Evolutionary conservation across 306 rosid genomes (phyloP).

Genomic region (Luffa acutangula): DNA sequence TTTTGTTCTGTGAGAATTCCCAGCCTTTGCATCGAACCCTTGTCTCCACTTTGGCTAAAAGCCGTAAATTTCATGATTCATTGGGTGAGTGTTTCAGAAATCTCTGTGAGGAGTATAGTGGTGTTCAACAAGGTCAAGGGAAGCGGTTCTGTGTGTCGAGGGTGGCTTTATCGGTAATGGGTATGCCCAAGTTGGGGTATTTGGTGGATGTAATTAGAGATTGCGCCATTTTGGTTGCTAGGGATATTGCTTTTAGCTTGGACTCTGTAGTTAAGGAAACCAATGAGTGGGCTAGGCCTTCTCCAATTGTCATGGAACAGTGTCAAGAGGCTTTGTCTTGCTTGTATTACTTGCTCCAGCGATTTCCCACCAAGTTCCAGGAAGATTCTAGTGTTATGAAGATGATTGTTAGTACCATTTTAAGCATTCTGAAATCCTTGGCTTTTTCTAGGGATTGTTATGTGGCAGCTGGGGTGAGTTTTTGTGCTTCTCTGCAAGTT

Average conservation of each 20-base stretch:
- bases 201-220: conserved; percentile 47
- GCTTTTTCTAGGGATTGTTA: conserved; percentile 77
- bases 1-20: conserved; percentile 65
- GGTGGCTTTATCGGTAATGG: conserved; percentile 57
- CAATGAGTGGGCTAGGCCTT: conserved; percentile 45
- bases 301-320: conserved; percentile 89
- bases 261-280: conserved; percentile 46
- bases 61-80: conserved; percentile 16
- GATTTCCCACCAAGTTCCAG: conserved; percentile 52
- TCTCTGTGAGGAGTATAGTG: conserved; percentile 38
- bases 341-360: conserved; percentile 79
- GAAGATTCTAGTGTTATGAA: conserved; percentile 35
- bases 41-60: conserved; percentile 48
- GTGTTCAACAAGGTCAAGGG: conserved; percentile 16
- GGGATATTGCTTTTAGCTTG: conserved; percentile 42
- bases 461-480: conserved; percentile 89
- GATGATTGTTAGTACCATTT: conserved; percentile 36
- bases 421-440: conserved; percentile 47
- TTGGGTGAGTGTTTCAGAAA: conserved; percentile 28
- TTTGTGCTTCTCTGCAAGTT: conserved; percentile 73
- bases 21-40: conserved; percentile 61
- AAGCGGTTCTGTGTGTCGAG: conserved; percentile 55
- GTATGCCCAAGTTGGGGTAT: conserved; percentile 68
- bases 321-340: conserved; percentile 96
- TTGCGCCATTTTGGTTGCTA: conserved; percentile 54